Evolutionary conservation across 345 rosid species (phyloP), one percentile per base, ranked within the genome.

Genomic region (Jatropha curcas): DNA sequence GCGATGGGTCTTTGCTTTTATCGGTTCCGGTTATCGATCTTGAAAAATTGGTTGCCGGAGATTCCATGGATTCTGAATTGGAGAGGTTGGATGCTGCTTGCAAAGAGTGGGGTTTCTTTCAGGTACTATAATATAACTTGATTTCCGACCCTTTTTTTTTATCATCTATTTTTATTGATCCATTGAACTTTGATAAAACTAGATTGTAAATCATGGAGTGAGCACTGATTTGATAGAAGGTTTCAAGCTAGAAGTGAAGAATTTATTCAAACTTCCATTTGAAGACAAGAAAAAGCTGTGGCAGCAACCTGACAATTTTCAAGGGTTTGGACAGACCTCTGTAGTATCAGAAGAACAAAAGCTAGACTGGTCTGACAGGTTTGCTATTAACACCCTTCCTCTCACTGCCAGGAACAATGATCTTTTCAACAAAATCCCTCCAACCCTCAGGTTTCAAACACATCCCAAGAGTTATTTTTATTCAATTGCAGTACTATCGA

Each of bases 301-400:
- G 90, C 87, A 85, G 68, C 74, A 68, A 4, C 81, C 86, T 0
- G 84, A 78, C 20, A 82, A 85, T 67, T 81, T 83, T 0, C 83
- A 87, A 52, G 88, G 90, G 6, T 87, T 87, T 50, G 90, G 87
- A 48, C 87, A 87, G 76, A 61, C 77, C 19, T 77, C 85, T 58
- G 90, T 87, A 45, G 75, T 72, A 9, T 87, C 86, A 3, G 82
- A 85, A 30, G 86, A 87, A 50, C 88, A 87, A 74, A 87, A 83
- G 74, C 81, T 87, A 13, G 88, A 85, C 53, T 87, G 90, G 90
- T 82, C 80, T 5, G 88, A 87, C 61, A 82, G 83, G 87, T 87
- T 87, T 68, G 78, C 33, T 45, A 37, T 81, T 4, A 76, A 80
- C 25, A 87, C 84, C 12, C 62, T 80, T 57, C 90, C 88, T 10